These are phyloP conservation scores for Leccinum sublutescens DNA, from an alignment of 768 basidiomycete species.

Conservation along the genomic window DNA sequence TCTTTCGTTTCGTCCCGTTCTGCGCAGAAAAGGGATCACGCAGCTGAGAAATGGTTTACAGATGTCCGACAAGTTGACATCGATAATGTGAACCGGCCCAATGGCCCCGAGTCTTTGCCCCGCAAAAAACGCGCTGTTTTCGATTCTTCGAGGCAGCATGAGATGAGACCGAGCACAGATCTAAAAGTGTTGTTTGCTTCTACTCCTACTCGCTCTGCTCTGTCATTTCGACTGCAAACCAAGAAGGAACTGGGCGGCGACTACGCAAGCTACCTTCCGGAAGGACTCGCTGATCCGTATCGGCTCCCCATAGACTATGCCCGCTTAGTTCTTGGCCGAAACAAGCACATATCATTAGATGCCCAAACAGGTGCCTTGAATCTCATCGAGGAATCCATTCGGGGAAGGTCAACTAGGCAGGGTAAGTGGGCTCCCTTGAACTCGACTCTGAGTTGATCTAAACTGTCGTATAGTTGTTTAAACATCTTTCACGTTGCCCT, in stretches of 20 bases:
- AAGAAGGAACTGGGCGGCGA: constrained; percentile 46
- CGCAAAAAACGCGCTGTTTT: constrained; percentile 4
- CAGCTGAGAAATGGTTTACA: constrained; percentile 26
- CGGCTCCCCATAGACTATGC: constrained; percentile 42
- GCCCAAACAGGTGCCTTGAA: constrained; percentile 40
- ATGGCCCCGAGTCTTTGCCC: not conserved
- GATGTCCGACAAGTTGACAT: constrained; percentile 22
- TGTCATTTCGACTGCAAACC: constrained; percentile 22
- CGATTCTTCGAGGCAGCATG: constrained; percentile 11
- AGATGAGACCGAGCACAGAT: constrained; percentile 24
- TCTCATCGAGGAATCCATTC: constrained; percentile 33
- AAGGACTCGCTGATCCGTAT: constrained; percentile 26
- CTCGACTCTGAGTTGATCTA: not conserved
- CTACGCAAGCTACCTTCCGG: constrained; percentile 47
- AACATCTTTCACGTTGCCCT: not conserved
- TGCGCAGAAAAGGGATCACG: constrained; percentile 21
- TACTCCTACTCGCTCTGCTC: not conserved
- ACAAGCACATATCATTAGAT: constrained; percentile 40
- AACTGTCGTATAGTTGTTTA: constrained; percentile 12
- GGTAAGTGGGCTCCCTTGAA: constrained; percentile 9
- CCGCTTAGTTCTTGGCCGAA: constrained; percentile 41
- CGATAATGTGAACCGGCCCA: not conserved
- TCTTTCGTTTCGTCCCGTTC: constrained; percentile 24
- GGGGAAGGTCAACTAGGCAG: constrained; percentile 5
- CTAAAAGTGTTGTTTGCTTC: constrained; percentile 20